A percentile compares a stretch with the other conserved stretches of the same genome.
phyloP scores from a whole-genome alignment of 106 monocot species.

The Phalaenopsis equestris region DNA sequence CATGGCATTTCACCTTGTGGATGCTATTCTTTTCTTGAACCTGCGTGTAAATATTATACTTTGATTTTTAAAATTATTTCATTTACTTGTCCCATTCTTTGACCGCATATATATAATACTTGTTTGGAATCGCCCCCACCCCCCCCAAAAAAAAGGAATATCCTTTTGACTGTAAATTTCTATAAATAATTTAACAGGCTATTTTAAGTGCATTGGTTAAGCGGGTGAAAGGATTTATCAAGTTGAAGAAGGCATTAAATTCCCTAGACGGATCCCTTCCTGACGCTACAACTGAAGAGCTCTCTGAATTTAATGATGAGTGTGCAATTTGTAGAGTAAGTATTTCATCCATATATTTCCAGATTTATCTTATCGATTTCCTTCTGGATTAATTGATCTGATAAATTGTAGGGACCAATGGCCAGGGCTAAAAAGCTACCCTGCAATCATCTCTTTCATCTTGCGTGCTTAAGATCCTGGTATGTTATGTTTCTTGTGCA shows the following conservation, averaged over 20 bases:
- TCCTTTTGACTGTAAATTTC: neutral
- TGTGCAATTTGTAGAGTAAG: conserved; percentile 96
- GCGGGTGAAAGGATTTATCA: conserved; percentile 62
- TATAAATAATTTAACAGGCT: conserved; percentile 36
- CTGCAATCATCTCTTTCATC: conserved; percentile 95
- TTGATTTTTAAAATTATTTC: neutral
- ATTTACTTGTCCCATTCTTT: neutral
- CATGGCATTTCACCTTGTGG: conserved; percentile 82
- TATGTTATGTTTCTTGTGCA: conserved; percentile 21
- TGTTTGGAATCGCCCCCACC: neutral
- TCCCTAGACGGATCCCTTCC: conserved; percentile 79
- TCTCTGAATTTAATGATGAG: conserved; percentile 80
- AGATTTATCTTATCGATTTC: neutral
- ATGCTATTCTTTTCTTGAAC: conserved; percentile 81
- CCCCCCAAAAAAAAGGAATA: neutral
- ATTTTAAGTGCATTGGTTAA: conserved; percentile 60
- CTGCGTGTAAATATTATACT: conserved; percentile 53
- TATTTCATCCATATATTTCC: conserved; percentile 1
- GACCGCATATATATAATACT: neutral
- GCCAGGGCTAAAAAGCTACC: conserved; percentile 84
- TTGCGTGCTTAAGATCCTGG: conserved; percentile 93
- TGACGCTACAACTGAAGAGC: conserved; percentile 87
- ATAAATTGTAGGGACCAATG: conserved; percentile 77
- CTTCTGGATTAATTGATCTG: conserved; percentile 5
- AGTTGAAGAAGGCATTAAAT: conserved; percentile 64